Base-by-base conservation (phyloP, 1,284 basidiomycete species). In the Mycena sp. region DNA sequence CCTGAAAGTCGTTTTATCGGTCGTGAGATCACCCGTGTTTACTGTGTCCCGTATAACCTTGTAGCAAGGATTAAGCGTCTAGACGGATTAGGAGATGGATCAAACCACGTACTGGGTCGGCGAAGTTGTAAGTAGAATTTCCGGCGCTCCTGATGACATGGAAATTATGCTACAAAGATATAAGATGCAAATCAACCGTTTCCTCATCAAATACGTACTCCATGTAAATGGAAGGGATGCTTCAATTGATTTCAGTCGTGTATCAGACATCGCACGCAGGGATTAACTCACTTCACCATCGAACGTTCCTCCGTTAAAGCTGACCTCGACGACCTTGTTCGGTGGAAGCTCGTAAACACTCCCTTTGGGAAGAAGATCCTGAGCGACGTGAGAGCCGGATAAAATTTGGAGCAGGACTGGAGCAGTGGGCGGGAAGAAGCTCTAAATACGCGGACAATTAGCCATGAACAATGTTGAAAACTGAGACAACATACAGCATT, bases 361-460 rank as follows among this genome's bases (percentile, higher is more conserved):
- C 5, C 77, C 80, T 9, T 69, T 60, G 0, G 82, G 83, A 10
- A 83, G 67, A 1, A 84, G 67, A 4, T 78, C 73, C 37, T 77
- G 69, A 0, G 81, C 72, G 2, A 67, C 55, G 26, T 68, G 63
- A 21, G 74, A 71, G 2, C 84, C 84, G 35, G 77, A 83, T 14
- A 86, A 64, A 38, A 85, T 81, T 64, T 86, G 83, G 37, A 81
- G 45, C 2, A 81, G 67, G 0, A 78, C 74, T 3, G 81, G 79
- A 7, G 63, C 51, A 2, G 63, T 54, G 0, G 78, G 79, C 4
- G 75, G 65, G 19, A 37, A 37, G 43, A 76, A 66, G 4, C 35
- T 46, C 64, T 61, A 19, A 17, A 50, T 19, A 3, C 21, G n/a
- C n/a, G n/a, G n/a, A n/a, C n/a, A n/a, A 21, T 11, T 49, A 3